Percentiles rank a stretch among this genome's conserved stretches.
phyloP scores from a whole-genome alignment of 148 eudicot species.

The Dianthus caryophyllus region DNA sequence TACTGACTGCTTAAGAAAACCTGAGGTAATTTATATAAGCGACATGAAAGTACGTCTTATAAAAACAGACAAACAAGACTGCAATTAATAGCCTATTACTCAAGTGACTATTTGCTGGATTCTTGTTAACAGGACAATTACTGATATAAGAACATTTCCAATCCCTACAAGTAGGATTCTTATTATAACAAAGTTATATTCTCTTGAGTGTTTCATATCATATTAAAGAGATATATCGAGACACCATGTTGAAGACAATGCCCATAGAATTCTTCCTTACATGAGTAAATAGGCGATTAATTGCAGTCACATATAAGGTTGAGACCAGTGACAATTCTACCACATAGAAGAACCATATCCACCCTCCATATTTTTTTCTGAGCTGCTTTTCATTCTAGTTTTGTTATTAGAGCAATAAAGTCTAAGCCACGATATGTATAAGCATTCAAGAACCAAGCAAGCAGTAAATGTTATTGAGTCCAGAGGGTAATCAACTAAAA shows the following conservation, averaged over 20 bases:
- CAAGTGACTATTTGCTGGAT: background rate
- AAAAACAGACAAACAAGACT: background rate
- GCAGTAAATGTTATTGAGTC: background rate
- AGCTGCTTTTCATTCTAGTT: background rate
- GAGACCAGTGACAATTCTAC: conserved; percentile 4
- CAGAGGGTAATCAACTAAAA: background rate
- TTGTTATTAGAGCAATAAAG: background rate
- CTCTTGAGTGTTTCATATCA: background rate
- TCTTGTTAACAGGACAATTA: background rate
- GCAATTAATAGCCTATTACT: background rate
- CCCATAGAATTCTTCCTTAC: conserved; percentile 12
- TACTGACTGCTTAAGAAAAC: conserved; percentile 2
- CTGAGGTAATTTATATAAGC: background rate
- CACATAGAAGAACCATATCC: no score
- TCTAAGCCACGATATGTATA: background rate
- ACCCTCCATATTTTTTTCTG: no score
- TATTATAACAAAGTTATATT: background rate
- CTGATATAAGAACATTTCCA: background rate
- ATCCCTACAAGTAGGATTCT: background rate
- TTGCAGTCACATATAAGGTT: background rate
- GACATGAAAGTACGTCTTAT: background rate
- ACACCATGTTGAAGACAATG: conserved; percentile 2
- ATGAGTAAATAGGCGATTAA: no score
- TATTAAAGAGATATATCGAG: background rate
- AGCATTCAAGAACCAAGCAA: background rate